These are phyloP conservation scores for Rhizopus sp. DNA, from an alignment of 371 early-diverging fungal species.

Conservation along the genomic window DNA sequence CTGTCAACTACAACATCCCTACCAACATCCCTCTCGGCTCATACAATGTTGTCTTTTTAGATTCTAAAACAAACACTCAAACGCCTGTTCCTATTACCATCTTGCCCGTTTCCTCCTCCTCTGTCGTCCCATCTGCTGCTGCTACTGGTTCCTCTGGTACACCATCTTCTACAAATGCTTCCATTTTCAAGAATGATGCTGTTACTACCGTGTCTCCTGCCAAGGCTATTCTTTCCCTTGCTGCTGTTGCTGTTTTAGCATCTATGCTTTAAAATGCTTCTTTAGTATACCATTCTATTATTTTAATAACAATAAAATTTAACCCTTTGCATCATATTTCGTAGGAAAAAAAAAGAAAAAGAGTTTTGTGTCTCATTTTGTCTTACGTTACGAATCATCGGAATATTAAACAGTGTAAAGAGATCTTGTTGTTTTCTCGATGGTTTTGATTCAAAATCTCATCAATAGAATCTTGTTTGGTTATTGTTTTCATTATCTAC, in stretches of 20 bases:
- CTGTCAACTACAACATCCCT: constrained; percentile 46
- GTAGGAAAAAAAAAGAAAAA: too few species aligned
- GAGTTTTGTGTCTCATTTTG: background rate
- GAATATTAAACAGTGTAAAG: too few species aligned
- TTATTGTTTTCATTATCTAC: too few species aligned
- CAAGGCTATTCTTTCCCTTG: constrained; percentile 22
- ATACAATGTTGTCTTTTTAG: constrained; percentile 47
- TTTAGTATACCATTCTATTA: background rate
- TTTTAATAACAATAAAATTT: too few species aligned
- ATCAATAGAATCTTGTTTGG: too few species aligned
- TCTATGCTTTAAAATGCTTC: constrained; percentile 15
- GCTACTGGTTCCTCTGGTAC: constrained; percentile 13
- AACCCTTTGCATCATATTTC: background rate
- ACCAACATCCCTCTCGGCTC: constrained; percentile 33
- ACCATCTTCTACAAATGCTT: constrained; percentile 14
- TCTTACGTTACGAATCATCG: background rate
- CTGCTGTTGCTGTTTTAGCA: constrained; percentile 23
- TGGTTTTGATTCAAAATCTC: too few species aligned
- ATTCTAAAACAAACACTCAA: constrained; percentile 33
- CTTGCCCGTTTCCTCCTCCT: constrained; percentile 36
- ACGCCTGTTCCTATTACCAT: constrained; percentile 43
- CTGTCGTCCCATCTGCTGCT: constrained; percentile 12
- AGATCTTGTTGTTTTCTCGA: too few species aligned
- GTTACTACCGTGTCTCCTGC: constrained; percentile 22
- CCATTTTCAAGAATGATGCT: constrained; percentile 16